Evolutionary conservation across 2,329 filamentous ascomycete species (phyloP), one percentile per base, ranked within the genome.

Genomic region (Colletotrichum horii): DNA sequence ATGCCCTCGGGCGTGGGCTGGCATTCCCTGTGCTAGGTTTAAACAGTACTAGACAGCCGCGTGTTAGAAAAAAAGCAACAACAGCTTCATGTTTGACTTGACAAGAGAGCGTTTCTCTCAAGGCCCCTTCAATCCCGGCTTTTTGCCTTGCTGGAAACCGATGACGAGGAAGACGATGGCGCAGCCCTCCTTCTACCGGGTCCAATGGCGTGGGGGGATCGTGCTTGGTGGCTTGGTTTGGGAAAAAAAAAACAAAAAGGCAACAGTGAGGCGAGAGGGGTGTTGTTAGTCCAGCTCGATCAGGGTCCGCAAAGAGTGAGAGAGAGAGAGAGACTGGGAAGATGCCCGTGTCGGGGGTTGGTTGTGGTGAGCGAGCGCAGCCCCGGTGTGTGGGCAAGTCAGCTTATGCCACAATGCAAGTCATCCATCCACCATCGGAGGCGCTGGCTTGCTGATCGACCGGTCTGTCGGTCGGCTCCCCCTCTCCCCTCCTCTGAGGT

Each of bases 351-450:
- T n/a, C 12, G 26, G 66, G 52, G 64, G 60, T 28, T 60, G 32
- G 12, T 8, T 36, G 60, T 62, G 26, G 58, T 32, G 58, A 62
- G 16, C 6, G 58, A 36, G 8, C 28, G 15, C 30, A 62, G n/a
- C 19, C 19, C 60, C 16, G n/a, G 26, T 48, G 16, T 30, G 58
- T 24, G 66, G 28, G 43, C 67, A 71, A 75, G 72, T 72, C 72
- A 67, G 72, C 72, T 72, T 67, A 75, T 75, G 72, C 61, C 24
- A 61, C 43, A 61, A 76, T 74, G 70, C 70, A 74, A 76, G 70
- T 74, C 74, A 76, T 76, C 65, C 64, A 64, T 30, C 65, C 52
- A 55, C 56, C 30, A 28, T 19, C 60, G 52, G 34, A 43, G 43
- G 55, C 34, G 12, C 34, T 62, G 26, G n/a, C 55, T 43, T 16